Conservation (phyloP, 2,329 filamentous ascomycete genomes). For the Penicillium sumatraense region DNA sequence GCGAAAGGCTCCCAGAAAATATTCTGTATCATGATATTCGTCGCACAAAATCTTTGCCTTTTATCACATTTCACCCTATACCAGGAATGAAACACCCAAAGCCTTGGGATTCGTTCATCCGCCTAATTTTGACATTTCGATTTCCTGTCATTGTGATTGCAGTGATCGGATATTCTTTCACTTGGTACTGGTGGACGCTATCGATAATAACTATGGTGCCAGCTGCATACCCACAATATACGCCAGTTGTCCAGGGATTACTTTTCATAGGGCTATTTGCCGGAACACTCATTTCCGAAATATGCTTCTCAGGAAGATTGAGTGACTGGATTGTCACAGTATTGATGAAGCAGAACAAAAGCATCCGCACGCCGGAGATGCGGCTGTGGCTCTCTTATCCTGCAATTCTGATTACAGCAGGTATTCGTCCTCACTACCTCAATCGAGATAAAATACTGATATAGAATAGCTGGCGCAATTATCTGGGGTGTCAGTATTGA, state of each 20-base stretch:
- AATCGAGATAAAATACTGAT: neutral
- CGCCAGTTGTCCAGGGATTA: conserved; percentile 57
- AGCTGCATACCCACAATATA: conserved; percentile 55
- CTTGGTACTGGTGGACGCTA: conserved; percentile 63
- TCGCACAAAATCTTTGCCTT: conserved; percentile 50
- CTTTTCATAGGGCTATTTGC: conserved; percentile 60
- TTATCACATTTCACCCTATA: conserved; percentile 52
- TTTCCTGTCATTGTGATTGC: conserved; percentile 52
- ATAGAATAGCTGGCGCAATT: conserved; percentile 50
- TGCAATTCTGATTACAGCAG: conserved; percentile 52
- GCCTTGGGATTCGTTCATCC: conserved; percentile 50
- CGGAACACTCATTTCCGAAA: conserved; percentile 57
- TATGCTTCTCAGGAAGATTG: conserved; percentile 57
- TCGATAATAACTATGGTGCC: conserved; percentile 59
- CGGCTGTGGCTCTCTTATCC: conserved; percentile 62
- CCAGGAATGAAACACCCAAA: conserved; percentile 59
- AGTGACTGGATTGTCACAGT: conserved; percentile 57
- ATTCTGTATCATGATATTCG: too few relatives aligned
- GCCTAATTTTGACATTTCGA: conserved; percentile 55
- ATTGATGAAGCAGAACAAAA: conserved; percentile 50
- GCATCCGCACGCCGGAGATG: conserved; percentile 57
- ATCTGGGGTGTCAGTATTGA: conserved; percentile 63
- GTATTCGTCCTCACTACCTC: conserved; percentile 25
- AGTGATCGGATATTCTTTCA: conserved; percentile 56
- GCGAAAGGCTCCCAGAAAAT: conserved; percentile 18